Conservation (phyloP, 805 yeast species). For the Candida corydali region DNA sequence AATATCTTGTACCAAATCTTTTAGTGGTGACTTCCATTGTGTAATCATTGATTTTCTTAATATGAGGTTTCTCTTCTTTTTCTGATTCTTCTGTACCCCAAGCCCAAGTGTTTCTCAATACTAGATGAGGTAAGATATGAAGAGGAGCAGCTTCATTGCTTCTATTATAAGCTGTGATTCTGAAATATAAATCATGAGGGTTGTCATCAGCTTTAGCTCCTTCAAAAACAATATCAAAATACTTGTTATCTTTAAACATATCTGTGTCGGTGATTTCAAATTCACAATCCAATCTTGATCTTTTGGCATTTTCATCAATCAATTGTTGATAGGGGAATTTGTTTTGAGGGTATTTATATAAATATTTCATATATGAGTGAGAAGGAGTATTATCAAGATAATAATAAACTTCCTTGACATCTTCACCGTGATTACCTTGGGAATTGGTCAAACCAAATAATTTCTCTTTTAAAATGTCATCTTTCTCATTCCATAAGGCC, state of each 20-base stretch:
- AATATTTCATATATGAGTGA: constrained; percentile 86
- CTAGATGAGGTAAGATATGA: constrained; percentile 79
- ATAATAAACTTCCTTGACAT: constrained; percentile 81
- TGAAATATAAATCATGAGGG: constrained; percentile 74
- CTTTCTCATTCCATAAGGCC: constrained; percentile 91
- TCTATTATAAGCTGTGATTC: constrained; percentile 85
- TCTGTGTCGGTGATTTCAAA: constrained; percentile 83
- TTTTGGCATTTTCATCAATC: constrained; percentile 59
- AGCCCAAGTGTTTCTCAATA: constrained; percentile 88
- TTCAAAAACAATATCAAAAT: constrained; percentile 86
- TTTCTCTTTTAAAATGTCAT: constrained; percentile 78
- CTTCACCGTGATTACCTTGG: constrained; percentile 96
- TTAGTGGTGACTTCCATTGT: constrained; percentile 60
- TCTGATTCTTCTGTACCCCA: constrained; percentile 65
- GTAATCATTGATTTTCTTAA: constrained; percentile 36
- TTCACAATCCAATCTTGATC: constrained; percentile 68
- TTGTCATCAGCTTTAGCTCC: constrained; percentile 82
- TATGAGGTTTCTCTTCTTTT: constrained; percentile 42
- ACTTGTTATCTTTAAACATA: constrained; percentile 64
- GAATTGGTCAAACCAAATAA: constrained; percentile 87
- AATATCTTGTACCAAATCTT: constrained; percentile 61
- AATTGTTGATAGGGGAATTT: constrained; percentile 79
- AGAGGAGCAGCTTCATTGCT: constrained; percentile 82
- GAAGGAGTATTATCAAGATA: constrained; percentile 91
- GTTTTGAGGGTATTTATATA: constrained; percentile 88